phyloP scores from a whole-genome alignment of 139 green algal species.

The Micractinium conductrix region DNA sequence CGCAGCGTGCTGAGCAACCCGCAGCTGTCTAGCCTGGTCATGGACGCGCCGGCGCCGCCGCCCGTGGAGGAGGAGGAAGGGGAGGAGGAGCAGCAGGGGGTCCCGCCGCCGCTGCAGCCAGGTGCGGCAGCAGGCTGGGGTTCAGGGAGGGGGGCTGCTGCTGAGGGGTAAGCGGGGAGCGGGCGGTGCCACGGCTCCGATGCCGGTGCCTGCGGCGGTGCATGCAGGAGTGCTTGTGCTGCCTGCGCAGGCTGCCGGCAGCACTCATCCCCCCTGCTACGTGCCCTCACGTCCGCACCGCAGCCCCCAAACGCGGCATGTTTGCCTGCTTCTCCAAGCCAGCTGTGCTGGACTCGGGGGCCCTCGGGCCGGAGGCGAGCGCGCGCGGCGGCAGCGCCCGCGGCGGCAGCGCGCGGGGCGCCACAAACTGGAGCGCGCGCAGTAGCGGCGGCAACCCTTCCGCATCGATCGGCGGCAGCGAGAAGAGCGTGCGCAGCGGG shows the following conservation, averaged over 20 bases:
- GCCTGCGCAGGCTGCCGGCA: neutral
- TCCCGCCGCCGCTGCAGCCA: neutral
- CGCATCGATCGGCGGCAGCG: constrained; percentile 1
- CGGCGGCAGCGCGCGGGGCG: neutral
- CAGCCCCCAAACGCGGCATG: neutral
- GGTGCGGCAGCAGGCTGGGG: too few relatives aligned
- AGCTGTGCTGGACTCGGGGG: neutral
- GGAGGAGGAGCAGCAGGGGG: neutral
- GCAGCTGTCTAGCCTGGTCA: neutral
- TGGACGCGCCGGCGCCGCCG: neutral
- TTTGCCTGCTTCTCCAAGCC: constrained; percentile 24
- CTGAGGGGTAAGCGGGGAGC: too few relatives aligned
- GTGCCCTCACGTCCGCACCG: too few relatives aligned
- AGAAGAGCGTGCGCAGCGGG: constrained; percentile 5
- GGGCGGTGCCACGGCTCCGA: too few relatives aligned
- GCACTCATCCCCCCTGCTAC: neutral
- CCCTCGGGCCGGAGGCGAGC: too few relatives aligned
- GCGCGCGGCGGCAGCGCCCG: neutral
- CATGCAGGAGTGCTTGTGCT: neutral
- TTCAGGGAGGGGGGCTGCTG: too few relatives aligned
- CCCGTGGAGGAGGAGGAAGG: neutral
- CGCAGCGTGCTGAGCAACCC: constrained; percentile 10
- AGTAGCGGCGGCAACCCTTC: neutral
- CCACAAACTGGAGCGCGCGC: neutral
- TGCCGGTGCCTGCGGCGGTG: too few relatives aligned